phyloP scores from a whole-genome alignment of 129 eudicot species.

The Chrysanthemum lavandulifolium region DNA sequence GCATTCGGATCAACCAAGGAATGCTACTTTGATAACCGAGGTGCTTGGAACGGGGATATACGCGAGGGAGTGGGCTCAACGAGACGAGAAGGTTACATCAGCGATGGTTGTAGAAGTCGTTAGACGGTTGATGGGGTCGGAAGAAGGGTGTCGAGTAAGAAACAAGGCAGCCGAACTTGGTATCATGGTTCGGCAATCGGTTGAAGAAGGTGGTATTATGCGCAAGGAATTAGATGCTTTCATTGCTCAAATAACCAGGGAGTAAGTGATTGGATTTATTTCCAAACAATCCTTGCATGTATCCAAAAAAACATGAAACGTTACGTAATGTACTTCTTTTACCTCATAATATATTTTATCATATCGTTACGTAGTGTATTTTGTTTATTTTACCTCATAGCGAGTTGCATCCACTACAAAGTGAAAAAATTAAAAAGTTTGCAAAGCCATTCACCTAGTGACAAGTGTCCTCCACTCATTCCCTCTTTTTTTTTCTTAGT shows the following conservation, averaged over 20 bases:
- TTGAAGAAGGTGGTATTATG: constrained; percentile 27
- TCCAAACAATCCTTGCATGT: too few species aligned
- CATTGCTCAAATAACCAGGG: constrained; percentile 24
- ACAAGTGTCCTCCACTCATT: too few species aligned
- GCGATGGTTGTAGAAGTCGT: constrained; percentile 19
- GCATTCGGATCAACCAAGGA: constrained; percentile 34
- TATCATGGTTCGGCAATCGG: not conserved
- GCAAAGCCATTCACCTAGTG: too few species aligned
- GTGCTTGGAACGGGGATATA: constrained; percentile 27
- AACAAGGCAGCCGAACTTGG: constrained; percentile 31
- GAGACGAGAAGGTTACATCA: constrained; percentile 27
- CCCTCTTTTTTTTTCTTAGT: too few species aligned
- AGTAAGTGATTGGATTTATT: not conserved
- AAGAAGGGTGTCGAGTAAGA: constrained; percentile 29
- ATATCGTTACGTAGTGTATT: too few species aligned
- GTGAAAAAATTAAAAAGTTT: too few species aligned
- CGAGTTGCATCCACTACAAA: too few species aligned
- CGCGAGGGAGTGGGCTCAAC: constrained; percentile 25
- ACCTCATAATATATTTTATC: too few species aligned
- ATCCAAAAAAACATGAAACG: too few species aligned
- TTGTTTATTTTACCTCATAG: too few species aligned
- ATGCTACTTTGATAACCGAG: constrained; percentile 19
- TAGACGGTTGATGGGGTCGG: constrained; percentile 33
- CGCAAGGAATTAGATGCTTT: constrained; percentile 33
- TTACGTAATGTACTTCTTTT: too few species aligned